These are phyloP conservation scores for Hyphodiscus hymeniophilus DNA, from an alignment of 495 filamentous ascomycete species.

Conservation along the genomic window DNA sequence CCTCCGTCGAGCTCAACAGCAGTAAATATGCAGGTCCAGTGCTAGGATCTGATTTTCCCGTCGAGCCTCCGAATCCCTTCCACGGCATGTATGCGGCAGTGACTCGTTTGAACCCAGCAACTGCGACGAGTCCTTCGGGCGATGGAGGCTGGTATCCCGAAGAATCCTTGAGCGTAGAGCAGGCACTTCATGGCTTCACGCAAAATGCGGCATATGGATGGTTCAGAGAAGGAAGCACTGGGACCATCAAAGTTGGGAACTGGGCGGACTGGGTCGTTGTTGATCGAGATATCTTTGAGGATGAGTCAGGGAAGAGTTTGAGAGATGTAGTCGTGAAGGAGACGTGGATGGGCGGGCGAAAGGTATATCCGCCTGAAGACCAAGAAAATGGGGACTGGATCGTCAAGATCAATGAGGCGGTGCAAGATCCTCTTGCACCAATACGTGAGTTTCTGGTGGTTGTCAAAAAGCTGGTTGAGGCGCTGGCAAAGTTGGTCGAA, in stretches of 20 bases:
- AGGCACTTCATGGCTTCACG: constrained; percentile 52
- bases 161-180: constrained; percentile 41
- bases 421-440: too few species aligned
- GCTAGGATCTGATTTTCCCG: constrained; percentile 57
- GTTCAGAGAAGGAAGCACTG: constrained; percentile 40
- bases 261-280: constrained; percentile 59
- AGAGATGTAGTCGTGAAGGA: constrained; percentile 43
- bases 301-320: constrained; percentile 33
- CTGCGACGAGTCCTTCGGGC: constrained; percentile 36
- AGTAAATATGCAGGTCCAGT: constrained; percentile 29
- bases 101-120: constrained; percentile 42
- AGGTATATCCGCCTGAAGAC: constrained; percentile 22
- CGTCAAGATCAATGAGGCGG: too few species aligned
- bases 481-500: too few species aligned
- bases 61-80: constrained; percentile 52
- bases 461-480: too few species aligned
- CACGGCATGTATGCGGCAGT: constrained; percentile 57
- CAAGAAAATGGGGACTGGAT: background rate
- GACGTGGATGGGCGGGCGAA: constrained; percentile 54
- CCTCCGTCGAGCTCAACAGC: constrained; percentile 4
- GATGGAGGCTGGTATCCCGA: constrained; percentile 43
- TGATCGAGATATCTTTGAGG: constrained; percentile 34
- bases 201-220: constrained; percentile 37
- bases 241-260: constrained; percentile 41
- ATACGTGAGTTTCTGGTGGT: too few species aligned